Conservation (phyloP, 1,139 yeast species). For the Hyphopichia burtonii region DNA sequence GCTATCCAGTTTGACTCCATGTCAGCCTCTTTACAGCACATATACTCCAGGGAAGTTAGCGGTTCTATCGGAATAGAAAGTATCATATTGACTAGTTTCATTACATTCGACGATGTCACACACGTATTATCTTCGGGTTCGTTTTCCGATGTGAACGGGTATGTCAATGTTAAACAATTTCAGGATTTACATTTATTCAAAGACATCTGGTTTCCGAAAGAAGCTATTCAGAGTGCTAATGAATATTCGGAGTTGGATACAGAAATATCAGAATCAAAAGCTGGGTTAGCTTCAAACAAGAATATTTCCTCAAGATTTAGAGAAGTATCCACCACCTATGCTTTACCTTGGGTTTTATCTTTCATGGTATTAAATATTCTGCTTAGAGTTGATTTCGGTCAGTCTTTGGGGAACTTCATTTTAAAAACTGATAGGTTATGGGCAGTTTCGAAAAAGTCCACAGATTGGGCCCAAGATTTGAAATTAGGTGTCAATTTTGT, state of each 20-base stretch:
- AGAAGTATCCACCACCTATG: slow-evolving; percentile 61
- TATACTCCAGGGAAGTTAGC: slow-evolving; percentile 86
- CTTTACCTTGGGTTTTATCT: slow-evolving; percentile 76
- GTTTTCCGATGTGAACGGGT: slow-evolving; percentile 57
- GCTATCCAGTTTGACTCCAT: slow-evolving; percentile 49
- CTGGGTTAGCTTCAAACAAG: slow-evolving; percentile 29
- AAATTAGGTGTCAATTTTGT: slow-evolving; percentile 58
- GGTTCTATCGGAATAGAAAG: slow-evolving; percentile 65
- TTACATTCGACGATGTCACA: slow-evolving; percentile 37
- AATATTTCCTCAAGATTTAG: slow-evolving; percentile 53
- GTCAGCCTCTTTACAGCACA: slow-evolving; percentile 78
- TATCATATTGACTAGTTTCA: slow-evolving; percentile 39
- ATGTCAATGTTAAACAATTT: slow-evolving; percentile 75
- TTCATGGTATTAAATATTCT: slow-evolving; percentile 52
- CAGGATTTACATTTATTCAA: slow-evolving; percentile 82
- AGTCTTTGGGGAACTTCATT: slow-evolving; percentile 68
- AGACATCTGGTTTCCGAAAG: slow-evolving; percentile 76
- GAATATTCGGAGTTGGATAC: not conserved
- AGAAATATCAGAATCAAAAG: not conserved
- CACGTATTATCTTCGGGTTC: slow-evolving; percentile 52
- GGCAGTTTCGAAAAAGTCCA: slow-evolving; percentile 66
- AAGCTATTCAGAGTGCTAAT: slow-evolving; percentile 5
- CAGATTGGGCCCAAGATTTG: slow-evolving; percentile 72
- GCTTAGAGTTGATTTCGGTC: slow-evolving; percentile 75
- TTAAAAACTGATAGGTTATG: slow-evolving; percentile 60